Base-by-base conservation (phyloP, 1,284 basidiomycete species). In the Sanghuangporus baumii region DNA sequence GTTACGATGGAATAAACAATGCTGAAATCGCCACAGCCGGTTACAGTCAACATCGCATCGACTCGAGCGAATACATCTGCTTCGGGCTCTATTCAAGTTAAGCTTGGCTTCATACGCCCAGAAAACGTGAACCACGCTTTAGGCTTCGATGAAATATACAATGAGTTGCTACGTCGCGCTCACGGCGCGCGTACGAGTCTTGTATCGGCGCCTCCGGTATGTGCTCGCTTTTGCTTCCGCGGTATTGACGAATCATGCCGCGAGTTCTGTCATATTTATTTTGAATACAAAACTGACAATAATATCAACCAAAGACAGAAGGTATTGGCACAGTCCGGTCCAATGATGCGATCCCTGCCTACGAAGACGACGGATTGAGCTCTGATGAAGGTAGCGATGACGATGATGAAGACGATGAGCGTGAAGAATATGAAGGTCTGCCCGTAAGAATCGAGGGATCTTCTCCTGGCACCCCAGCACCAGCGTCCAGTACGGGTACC, bases 311-410 rank as follows among this genome's bases (percentile, higher is more conserved):
- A 18, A 71, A 95, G 93, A 93, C 93, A 18, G 86, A 92, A 75
- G 92, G 94, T 16, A 88, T 96, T 41, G 94, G 94, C 57, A 96
- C 94, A 0, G 78, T 94, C 60, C 86, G 88, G 46, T 88, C 87
- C 2, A 77, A 86, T 68, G 78, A 82, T n/a, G 74, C 70, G 1
- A 83, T 78, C 7, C 83, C 82, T 1, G 80, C 78, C 26, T 85
- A 84, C 66, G 81, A 87, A 69, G 93, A 95, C 69, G 92, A 94
- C 68, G 91, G 91, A 1, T 79, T 90, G 50, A 84, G 81, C 62
- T 82, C 82, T 65, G 80, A 81, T 65, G 79, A 81, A 55, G 68
- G 70, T 37, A 79, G 81, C 65, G 72, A 73, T 59, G 76, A 62
- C 55, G 70, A 73, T 12, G 69, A 74, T 59, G 70, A 73, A 16